Base-by-base conservation (phyloP, 2,329 filamentous ascomycete genomes). In the Acrocalymma vagum region DNA sequence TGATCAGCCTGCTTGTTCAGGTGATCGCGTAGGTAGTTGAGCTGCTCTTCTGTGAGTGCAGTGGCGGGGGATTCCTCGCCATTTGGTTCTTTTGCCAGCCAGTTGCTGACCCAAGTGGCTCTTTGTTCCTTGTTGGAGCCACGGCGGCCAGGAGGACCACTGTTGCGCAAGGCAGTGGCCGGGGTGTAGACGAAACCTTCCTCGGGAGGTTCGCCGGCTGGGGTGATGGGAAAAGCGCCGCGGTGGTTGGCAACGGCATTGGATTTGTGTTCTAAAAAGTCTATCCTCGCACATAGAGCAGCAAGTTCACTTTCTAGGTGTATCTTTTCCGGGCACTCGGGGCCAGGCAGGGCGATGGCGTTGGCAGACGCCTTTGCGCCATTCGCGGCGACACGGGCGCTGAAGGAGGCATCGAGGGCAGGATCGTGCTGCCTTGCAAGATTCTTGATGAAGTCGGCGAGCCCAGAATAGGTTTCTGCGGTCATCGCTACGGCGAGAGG, bases 1-100 rank as follows among this genome's bases (percentile, higher is more conserved):
- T 95, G 84, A 70, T 95, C 91, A 42, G 92, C 92, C 75, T 97
- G 91, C 68, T 92, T 90, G 66, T 95, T 89, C 51, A 97, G 87
- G 72, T 96, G 90, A 60, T 96, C 91, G 60, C 88, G 87, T 55
- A 96, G 79, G 52, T 89, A 88, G 70, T 87, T 85, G 58, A 95
- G 86, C 68, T 93, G 88, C 73, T 93, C 87, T 65, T 91, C 87
- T 58, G 85, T 89, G 61, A 89, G 81, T 61, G 75, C 82, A 75
- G 72, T 76, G 62, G 67, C 70, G 17, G 71, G 64, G 58, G 73
- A 58, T 55, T 79, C 55, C 58, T 79, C 59, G 43, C 73, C 73
- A 44, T 69, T 72, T 37, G 78, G 70, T 49, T 82, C 75, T 60
- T 77, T 79, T 44, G 80, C 78, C 45, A 81, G 70, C 70, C 78